Percentiles rank a stretch among this genome's conserved stretches.
These are phyloP conservation scores for Ophioceras dolichostomum DNA, from an alignment of 2,329 filamentous ascomycete species.

Conservation along the genomic window DNA sequence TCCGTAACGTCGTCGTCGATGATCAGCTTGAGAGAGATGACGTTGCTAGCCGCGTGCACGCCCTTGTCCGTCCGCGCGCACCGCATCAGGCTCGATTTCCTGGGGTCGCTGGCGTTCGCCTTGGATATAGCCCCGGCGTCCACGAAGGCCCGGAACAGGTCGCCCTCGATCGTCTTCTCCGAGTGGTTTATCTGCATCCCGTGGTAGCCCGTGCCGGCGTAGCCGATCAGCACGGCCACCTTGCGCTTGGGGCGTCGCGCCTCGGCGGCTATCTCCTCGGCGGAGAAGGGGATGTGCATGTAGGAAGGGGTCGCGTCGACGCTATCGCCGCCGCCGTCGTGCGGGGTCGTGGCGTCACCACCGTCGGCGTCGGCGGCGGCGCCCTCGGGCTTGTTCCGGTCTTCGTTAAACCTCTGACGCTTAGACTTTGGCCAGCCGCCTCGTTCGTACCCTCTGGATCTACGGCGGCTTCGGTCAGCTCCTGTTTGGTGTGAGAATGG, in stretches of 20 bases:
- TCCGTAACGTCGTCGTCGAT: slow-evolving; percentile 57
- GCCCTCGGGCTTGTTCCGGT: too few species aligned
- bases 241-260: slow-evolving; percentile 81
- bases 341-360: slow-evolving; percentile 16
- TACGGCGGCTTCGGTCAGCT: too few species aligned
- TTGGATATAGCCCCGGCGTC: slow-evolving; percentile 89
- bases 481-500: too few species aligned
- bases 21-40: slow-evolving; percentile 91
- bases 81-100: slow-evolving; percentile 87
- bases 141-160: slow-evolving; percentile 86
- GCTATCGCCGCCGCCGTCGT: slow-evolving; percentile 20
- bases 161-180: slow-evolving; percentile 91
- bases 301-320: slow-evolving; percentile 36
- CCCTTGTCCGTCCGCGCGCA: slow-evolving; percentile 97
- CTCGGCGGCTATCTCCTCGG: slow-evolving; percentile 81
- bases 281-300: slow-evolving; percentile 41
- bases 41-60: slow-evolving; percentile 89
- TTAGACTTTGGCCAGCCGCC: too few species aligned
- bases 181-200: slow-evolving; percentile 83
- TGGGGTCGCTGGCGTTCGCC: slow-evolving; percentile 90
- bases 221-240: slow-evolving; percentile 89
- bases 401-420: too few species aligned
- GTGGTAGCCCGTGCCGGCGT: slow-evolving; percentile 92
- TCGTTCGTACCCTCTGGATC: too few species aligned
- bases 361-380: not conserved